Evolutionary conservation across 129 eudicot genomes (phyloP).

Genomic region (Oenanthe sinensis): DNA sequence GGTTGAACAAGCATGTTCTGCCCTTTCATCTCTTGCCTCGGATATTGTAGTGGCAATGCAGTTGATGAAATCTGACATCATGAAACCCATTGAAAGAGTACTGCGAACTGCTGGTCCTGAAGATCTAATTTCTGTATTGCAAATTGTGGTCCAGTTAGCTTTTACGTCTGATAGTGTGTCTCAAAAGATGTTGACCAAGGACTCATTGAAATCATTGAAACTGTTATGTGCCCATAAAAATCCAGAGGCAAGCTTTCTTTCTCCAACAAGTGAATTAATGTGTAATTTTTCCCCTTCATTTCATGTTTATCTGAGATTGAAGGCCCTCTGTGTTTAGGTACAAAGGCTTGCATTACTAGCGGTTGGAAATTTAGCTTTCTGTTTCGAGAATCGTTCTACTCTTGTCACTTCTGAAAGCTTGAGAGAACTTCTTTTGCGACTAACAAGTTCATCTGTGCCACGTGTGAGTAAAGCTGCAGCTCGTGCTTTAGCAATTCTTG

Average conservation of each 20-base stretch:
- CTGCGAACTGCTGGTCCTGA: constrained; percentile 65
- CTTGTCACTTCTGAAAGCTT: constrained; percentile 85
- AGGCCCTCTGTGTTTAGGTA: constrained; percentile 33
- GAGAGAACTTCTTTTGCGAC: constrained; percentile 76
- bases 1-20: constrained; percentile 98
- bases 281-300: background rate
- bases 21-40: constrained; percentile 92
- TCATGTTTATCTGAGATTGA: constrained; percentile 13
- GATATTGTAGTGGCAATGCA: constrained; percentile 85
- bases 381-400: constrained; percentile 67
- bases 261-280: background rate
- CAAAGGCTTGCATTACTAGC: constrained; percentile 84
- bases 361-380: constrained; percentile 77
- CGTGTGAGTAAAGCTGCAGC: constrained; percentile 88
- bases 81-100: constrained; percentile 86
- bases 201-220: constrained; percentile 74
- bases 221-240: constrained; percentile 77
- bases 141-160: constrained; percentile 76
- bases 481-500: constrained; percentile 84
- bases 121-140: constrained; percentile 81
- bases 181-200: constrained; percentile 80
- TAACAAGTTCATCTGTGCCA: constrained; percentile 55
- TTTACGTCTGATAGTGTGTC: constrained; percentile 73
- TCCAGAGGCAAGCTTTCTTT: constrained; percentile 53
- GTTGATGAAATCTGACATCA: constrained; percentile 87